Percentiles rank a stretch among this genome's conserved stretches.
phyloP scores from a whole-genome alignment of 139 green algal species.

The Chlamydomonas incerta region DNA sequence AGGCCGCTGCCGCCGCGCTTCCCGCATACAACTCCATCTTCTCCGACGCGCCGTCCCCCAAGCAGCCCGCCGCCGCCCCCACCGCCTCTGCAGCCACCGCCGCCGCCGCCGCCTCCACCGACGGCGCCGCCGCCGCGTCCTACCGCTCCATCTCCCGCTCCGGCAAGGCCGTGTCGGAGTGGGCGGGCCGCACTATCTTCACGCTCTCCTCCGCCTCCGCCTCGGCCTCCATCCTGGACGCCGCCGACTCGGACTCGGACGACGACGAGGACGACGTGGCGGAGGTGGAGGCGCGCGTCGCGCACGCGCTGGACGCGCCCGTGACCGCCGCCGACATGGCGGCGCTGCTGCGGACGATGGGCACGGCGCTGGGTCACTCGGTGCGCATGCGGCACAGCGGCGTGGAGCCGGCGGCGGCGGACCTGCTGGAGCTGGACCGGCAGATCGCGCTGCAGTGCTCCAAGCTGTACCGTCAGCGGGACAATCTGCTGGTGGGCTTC shows the following conservation, averaged over 20 bases:
- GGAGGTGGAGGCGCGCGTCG: neutral
- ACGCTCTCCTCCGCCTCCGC: neutral
- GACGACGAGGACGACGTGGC: conserved; percentile 7
- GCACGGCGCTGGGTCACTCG: conserved; percentile 3
- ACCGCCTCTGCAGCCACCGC: neutral
- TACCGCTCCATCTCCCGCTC: conserved; percentile 20
- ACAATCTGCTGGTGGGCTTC: conserved; percentile 14
- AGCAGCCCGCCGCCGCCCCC: neutral
- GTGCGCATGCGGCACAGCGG: conserved; percentile 34
- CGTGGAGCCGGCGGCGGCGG: neutral
- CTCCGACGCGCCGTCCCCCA: neutral
- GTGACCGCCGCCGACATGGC: neutral
- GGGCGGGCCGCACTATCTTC: conserved; percentile 18
- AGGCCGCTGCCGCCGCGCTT: neutral
- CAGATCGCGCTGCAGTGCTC: conserved; percentile 31
- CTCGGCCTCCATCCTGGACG: neutral
- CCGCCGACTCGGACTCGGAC: neutral
- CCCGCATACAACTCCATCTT: neutral
- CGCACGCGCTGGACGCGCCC: neutral
- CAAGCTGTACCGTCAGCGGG: conserved; percentile 21
- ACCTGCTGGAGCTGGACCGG: conserved; percentile 37
- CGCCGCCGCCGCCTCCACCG: neutral
- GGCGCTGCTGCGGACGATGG: conserved; percentile 25
- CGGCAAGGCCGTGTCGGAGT: neutral
- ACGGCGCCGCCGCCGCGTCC: neutral